Evolutionary conservation across 257 asterid genomes (phyloP).

Genomic region (Solanum microdontum): DNA sequence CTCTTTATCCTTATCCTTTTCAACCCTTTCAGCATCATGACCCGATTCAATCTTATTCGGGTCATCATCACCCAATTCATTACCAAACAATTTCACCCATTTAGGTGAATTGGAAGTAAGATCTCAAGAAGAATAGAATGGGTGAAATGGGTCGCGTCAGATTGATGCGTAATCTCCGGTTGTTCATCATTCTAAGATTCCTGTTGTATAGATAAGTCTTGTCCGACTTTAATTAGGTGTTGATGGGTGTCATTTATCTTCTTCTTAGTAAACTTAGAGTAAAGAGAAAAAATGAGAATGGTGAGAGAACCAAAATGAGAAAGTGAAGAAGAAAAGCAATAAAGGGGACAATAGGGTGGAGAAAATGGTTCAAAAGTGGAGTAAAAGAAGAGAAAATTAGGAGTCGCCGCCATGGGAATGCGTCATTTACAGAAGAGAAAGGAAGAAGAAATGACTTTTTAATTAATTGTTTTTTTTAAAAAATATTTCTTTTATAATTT

Average conservation of each 20-base stretch:
- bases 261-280: too few relatives aligned
- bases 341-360: neutral
- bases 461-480: too few relatives aligned
- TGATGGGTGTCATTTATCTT: slow-evolving; percentile 1
- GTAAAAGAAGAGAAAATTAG: neutral
- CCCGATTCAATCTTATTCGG: too few relatives aligned
- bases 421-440: neutral
- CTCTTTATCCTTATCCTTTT: too few relatives aligned
- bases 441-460: too few relatives aligned
- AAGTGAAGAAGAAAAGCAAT: slow-evolving; percentile 6
- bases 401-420: neutral
- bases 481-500: too few relatives aligned
- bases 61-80: too few relatives aligned
- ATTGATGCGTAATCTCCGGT: neutral
- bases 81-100: neutral
- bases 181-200: neutral
- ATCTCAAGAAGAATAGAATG: slow-evolving; percentile 33
- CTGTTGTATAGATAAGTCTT: slow-evolving; percentile 28
- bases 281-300: too few relatives aligned
- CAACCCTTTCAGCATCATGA: too few relatives aligned
- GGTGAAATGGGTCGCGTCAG: slow-evolving; percentile 24
- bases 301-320: too few relatives aligned
- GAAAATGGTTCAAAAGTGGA: neutral
- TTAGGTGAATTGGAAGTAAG: slow-evolving; percentile 45
- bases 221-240: neutral